Evolutionary conservation across 306 rosid genomes (phyloP).

Genomic region (Cicer chorassanicum): DNA sequence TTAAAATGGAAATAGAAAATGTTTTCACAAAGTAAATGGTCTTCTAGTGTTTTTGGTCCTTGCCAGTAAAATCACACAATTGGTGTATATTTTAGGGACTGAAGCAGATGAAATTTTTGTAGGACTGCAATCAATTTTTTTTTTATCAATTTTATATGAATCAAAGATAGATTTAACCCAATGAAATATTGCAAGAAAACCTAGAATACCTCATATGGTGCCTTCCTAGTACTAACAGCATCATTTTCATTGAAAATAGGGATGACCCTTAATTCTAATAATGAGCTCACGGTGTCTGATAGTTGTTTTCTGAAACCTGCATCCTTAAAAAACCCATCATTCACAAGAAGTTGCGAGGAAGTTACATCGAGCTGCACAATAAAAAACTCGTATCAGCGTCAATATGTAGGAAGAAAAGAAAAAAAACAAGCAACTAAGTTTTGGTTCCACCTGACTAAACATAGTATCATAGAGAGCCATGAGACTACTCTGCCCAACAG

Average conservation of each 20-base stretch:
- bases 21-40: too few species aligned
- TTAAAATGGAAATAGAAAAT: too few species aligned
- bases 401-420: conserved; percentile 8
- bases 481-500: conserved; percentile 97
- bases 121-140: not conserved
- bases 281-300: conserved; percentile 72
- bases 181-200: conserved; percentile 22
- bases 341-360: conserved; percentile 97
- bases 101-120: not conserved
- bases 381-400: conserved; percentile 49
- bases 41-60: not conserved
- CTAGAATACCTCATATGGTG: conserved; percentile 74
- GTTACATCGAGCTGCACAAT: conserved; percentile 90
- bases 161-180: not conserved
- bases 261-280: conserved; percentile 71
- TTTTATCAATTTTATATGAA: not conserved
- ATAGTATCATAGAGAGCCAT: conserved; percentile 98
- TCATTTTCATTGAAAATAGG: conserved; percentile 98
- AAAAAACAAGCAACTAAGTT: not conserved
- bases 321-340: conserved; percentile 77
- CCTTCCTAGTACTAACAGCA: conserved; percentile 93
- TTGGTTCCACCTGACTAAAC: conserved; percentile 82
- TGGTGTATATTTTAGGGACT: not conserved
- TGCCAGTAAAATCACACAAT: not conserved
- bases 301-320: conserved; percentile 79